Evolutionary conservation across 2,329 filamentous ascomycete genomes (phyloP).

Genomic region (Fusarium sp.): DNA sequence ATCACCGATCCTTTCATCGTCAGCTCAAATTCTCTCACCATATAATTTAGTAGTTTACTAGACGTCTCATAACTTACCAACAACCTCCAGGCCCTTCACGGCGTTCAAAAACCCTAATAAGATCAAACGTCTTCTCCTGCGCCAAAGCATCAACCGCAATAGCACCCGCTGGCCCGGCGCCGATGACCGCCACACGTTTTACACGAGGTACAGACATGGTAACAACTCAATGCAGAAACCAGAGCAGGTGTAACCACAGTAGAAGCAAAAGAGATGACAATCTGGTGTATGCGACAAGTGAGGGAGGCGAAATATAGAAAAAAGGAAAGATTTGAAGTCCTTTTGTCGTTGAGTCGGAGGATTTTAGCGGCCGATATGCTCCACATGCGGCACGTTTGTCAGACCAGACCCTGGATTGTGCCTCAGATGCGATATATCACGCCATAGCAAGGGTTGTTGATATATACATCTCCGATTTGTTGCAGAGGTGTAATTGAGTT

Average conservation of each 20-base stretch:
- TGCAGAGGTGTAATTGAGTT: neutral
- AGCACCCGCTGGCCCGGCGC: conserved; percentile 66
- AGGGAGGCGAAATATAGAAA: neutral
- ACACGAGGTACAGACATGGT: conserved; percentile 16
- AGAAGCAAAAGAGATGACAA: neutral
- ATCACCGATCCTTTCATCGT: conserved; percentile 53
- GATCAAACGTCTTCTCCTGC: conserved; percentile 65
- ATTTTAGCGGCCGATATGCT: conserved; percentile 27
- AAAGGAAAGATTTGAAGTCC: neutral
- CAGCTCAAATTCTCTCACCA: neutral
- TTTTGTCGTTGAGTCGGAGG: neutral
- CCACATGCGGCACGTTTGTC: conserved; percentile 5
- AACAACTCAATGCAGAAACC: neutral
- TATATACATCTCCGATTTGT: neutral
- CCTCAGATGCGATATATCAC: conserved; percentile 28
- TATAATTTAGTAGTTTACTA: neutral
- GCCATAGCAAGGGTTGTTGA: conserved; percentile 19
- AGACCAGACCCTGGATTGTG: conserved; percentile 23
- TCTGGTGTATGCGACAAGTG: neutral
- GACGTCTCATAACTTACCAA: conserved; percentile 54
- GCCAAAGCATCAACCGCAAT: conserved; percentile 67
- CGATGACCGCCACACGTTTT: conserved; percentile 64
- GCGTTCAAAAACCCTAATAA: conserved; percentile 68
- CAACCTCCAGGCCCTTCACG: conserved; percentile 66
- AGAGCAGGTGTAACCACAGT: neutral